Evolutionary conservation across 306 rosid genomes (phyloP), one percentile per base, ranked within the genome.

Genomic region (Quercus ilex): DNA sequence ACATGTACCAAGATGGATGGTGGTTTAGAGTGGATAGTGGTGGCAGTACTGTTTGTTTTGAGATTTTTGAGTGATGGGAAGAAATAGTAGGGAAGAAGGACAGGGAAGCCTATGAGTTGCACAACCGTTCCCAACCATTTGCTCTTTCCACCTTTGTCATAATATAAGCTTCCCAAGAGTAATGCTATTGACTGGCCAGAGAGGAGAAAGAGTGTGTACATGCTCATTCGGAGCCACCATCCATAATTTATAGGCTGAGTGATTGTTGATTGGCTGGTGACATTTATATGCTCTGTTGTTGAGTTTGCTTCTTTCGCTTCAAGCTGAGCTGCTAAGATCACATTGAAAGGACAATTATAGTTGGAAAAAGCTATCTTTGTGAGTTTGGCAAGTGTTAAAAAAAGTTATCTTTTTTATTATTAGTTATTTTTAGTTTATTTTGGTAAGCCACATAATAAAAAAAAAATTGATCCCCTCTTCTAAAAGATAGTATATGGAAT

Each of bases 141-240:
- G 70, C 85, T 87, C 12, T 80, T 65, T 21, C 87, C 87, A 5
- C 88, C 90, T 43, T 82, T 78, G 20, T 74, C 80, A 64, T 70
- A 82, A 59, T 87, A 87, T 58, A 35, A 52, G 73, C 88, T 84
- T 14, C 85, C 88, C 71, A 84, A 53, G 1, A 87, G 68, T 65
- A 77, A 28, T 82, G 86, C 77, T 35, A 52, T 31, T 62, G 83
- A 51, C 41, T 84, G 88, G 67, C 90, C 86, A 1, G 58, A 57
- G 49, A 87, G 60, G 72, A 84, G 65, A 49, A 70, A 31, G 28
- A 77, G 2, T 19, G 58, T 21, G 31, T 69, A 82, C 5, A 84
- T 43, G 38, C 49, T 73, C 12, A 87, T 73, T 56, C 67, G 46
- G 31, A 87, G 35, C 85, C 88, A 87, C 30, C 82, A 81, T 17